Evolutionary conservation across 2,329 filamentous ascomycete genomes (phyloP).

Genomic region (Teratosphaeria zuluensis): DNA sequence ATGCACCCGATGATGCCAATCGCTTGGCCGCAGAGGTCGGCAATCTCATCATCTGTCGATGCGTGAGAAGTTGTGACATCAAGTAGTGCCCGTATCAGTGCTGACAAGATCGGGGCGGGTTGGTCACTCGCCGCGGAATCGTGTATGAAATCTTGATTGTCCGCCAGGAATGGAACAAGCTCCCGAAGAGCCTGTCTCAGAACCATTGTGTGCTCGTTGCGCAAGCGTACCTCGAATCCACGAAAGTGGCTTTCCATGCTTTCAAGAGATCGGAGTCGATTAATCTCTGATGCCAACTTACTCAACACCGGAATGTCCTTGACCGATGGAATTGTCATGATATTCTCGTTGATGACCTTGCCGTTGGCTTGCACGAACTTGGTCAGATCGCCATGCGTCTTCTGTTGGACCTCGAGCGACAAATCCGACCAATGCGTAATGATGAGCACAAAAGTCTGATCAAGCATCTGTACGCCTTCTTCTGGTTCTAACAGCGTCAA

Average conservation of each 20-base stretch:
- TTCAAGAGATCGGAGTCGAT: slow-evolving; percentile 53
- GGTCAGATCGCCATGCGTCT: slow-evolving; percentile 54
- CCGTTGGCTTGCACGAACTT: slow-evolving; percentile 56
- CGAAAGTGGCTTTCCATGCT: slow-evolving; percentile 58
- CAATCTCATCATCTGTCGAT: slow-evolving; percentile 55
- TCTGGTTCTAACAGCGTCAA: slow-evolving; percentile 64
- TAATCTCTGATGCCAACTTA: slow-evolving; percentile 57
- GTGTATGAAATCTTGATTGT: slow-evolving; percentile 69
- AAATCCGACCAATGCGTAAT: slow-evolving; percentile 69
- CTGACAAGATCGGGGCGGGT: slow-evolving; percentile 62
- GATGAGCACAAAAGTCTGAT: slow-evolving; percentile 83
- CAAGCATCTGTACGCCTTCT: slow-evolving; percentile 69
- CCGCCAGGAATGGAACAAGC: slow-evolving; percentile 60
- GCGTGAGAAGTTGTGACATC: slow-evolving; percentile 80
- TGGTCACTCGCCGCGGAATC: slow-evolving; percentile 73
- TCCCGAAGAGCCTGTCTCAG: slow-evolving; percentile 74
- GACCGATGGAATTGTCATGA: slow-evolving; percentile 70
- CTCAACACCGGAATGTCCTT: slow-evolving; percentile 58
- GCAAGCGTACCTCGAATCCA: slow-evolving; percentile 63
- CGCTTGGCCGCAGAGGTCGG: slow-evolving; percentile 66
- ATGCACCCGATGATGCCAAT: slow-evolving; percentile 84
- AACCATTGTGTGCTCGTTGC: slow-evolving; percentile 77
- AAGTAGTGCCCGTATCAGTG: slow-evolving; percentile 66
- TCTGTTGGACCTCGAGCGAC: slow-evolving; percentile 48
- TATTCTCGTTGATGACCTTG: slow-evolving; percentile 52